A percentile compares a stretch with the other conserved stretches of the same genome.
Evolutionary conservation across 2,329 filamentous ascomycete species (phyloP).

Genomic region (Penicillium sp.): DNA sequence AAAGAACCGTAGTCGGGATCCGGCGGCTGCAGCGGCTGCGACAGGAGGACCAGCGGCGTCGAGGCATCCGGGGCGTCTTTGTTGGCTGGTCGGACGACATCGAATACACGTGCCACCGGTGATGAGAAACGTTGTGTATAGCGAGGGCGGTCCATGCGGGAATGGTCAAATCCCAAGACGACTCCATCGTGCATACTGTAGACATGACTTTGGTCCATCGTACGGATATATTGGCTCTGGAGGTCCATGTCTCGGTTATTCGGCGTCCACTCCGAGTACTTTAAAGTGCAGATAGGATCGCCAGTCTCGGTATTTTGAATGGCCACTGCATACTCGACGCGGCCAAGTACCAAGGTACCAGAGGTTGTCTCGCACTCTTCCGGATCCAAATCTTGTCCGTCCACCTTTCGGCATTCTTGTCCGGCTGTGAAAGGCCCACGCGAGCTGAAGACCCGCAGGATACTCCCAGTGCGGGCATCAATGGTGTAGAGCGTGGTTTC

Average conservation of each 20-base stretch:
- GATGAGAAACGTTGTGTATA: constrained; percentile 70
- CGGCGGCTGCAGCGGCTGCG: constrained; percentile 72
- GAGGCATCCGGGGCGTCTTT: constrained; percentile 59
- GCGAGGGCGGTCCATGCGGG: constrained; percentile 53
- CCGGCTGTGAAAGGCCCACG: constrained; percentile 67
- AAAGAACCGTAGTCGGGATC: constrained; percentile 42
- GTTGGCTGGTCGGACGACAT: constrained; percentile 73
- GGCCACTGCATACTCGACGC: constrained; percentile 84
- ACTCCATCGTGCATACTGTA: constrained; percentile 82
- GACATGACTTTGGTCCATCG: constrained; percentile 85
- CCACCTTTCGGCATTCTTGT: constrained; percentile 71
- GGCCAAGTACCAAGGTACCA: constrained; percentile 77
- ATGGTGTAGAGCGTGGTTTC: constrained; percentile 86
- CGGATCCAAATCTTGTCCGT: constrained; percentile 58
- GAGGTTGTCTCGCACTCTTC: constrained; percentile 72
- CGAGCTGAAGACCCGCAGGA: constrained; percentile 81
- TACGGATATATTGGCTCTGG: constrained; percentile 73
- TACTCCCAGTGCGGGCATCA: constrained; percentile 78
- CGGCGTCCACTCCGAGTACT: constrained; percentile 90
- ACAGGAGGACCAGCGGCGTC: constrained; percentile 76
- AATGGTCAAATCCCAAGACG: constrained; percentile 75
- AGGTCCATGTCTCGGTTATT: constrained; percentile 90
- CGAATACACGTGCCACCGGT: constrained; percentile 84
- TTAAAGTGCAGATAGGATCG: constrained; percentile 79
- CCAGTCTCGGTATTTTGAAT: constrained; percentile 75